Evolutionary conservation across 108 stramenopile genomes (phyloP), one percentile per base, ranked within the genome.

Genomic region (Seminavis robusta): DNA sequence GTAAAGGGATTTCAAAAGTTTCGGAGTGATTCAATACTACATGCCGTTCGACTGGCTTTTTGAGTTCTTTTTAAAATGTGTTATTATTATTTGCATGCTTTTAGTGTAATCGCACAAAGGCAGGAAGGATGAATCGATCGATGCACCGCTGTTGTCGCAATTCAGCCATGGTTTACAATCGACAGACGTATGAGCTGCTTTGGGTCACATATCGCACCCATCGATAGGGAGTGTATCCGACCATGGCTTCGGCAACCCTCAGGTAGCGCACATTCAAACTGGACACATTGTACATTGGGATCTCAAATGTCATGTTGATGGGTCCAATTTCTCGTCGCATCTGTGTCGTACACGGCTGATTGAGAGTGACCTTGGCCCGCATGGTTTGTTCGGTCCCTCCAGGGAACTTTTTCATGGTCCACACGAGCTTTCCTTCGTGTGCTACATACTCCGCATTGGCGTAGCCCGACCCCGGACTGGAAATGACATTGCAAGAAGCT

Each of bases 191-290:
- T 25, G 89, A 93, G 48, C 71, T 89, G 42, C 90, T 91, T 67
- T 97, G 96, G 26, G 99, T 98, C 53, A 99, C 97, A 66, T 99
- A 99, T 45, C 99, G 87, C 25, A 99, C 99, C 99, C 99, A 99
- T 50, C 99, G 93, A 64, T 96, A 98, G 16, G 98, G 98, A 32
- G 97, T 94, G 78, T 99, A 99, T 45, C 92, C 89, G 40, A 88
- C 93, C 77, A 88, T 86, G 57, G 80, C 73, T 60, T 99, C 98
- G 3, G 94, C 94, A 61, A 99, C 97, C 61, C 96, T 81, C 52
- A 99, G 66, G 73, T 99, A 98, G 27, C 94, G 73, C 49, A 99
- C 97, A 62, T 99, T 95, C 51, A 99, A 71, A 61, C 94, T 94
- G 30, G 94, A 95, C 9, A 98, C 98, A 73, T 98, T 99, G 81